Evolutionary conservation across 306 rosid genomes (phyloP), one percentile per base, ranked within the genome.

Genomic region (Leucaena leucocephala): DNA sequence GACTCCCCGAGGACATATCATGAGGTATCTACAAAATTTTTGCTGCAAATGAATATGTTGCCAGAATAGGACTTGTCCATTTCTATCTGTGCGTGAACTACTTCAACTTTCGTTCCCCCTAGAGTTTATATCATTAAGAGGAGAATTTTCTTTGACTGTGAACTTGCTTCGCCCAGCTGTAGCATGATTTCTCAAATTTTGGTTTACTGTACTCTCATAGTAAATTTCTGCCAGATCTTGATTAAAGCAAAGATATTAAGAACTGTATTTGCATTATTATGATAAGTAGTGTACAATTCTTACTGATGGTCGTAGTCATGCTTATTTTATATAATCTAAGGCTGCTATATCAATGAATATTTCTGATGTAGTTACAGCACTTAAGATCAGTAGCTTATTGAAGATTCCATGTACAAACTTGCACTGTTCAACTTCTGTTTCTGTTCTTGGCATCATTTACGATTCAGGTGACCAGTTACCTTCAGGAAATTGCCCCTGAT

Each of bases 401-500:
- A 77, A 71, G 58, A 76, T 70, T 77, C 71, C 36, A 67, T n/a
- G 8, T 78, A 49, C 44, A 70, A 49, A 78, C 82, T 39, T 86
- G 2, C 3, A 45, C 15, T 44, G 68, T 21, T 21, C 54, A 43
- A 17, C 52, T 65, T 69, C 62, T 45, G 67, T 48, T 85, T 80
- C 75, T 46, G 73, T 17, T 54, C 76, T 61, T 11, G 43, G 45
- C 36, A 46, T 78, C 33, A 44, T 78, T 21, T 84, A 34, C 43
- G 75, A 57, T 74, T 63, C 90, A 95, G 99, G 99, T 91, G 83
- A 91, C 91, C 54, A 95, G 82, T 84, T 95, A 95, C 90, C 99
- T 95, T 77, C 99, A 93, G 91, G 99, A 95, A 22, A 95, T 95
- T 72, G 97, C 99, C 50, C 98, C 99, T 55, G 87, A 91, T 85